phyloP scores from a whole-genome alignment of 2,329 filamentous ascomycete species.

The Fusarium camptoceras region DNA sequence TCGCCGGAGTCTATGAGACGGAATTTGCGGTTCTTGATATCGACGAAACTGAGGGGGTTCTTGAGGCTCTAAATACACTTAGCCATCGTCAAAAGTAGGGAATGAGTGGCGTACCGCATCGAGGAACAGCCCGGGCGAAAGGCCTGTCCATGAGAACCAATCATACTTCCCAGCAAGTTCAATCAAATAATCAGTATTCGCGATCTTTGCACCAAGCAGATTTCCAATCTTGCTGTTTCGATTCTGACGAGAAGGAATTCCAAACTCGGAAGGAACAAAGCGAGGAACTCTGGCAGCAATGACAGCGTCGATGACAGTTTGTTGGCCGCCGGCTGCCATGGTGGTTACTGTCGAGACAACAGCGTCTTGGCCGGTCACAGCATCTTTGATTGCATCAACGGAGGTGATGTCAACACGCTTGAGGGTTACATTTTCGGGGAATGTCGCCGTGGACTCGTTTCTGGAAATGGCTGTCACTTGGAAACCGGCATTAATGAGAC shows the following conservation, averaged over 20 bases:
- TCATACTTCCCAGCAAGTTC: constrained; percentile 11
- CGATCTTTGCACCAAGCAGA: not conserved
- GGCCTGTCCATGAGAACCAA: constrained; percentile 16
- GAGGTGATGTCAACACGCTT: not conserved
- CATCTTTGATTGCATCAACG: not conserved
- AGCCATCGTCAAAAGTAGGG: not conserved
- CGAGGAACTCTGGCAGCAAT: not conserved
- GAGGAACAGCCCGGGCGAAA: constrained; percentile 2
- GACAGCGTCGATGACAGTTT: constrained; percentile 2
- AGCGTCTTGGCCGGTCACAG: not conserved
- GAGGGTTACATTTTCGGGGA: not conserved
- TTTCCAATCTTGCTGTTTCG: constrained; percentile 8
- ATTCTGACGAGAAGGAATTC: constrained; percentile 9
- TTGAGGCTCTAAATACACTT: not conserved
- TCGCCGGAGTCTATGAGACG: constrained; percentile 16
- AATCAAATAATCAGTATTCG: constrained; percentile 20
- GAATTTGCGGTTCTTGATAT: constrained; percentile 9
- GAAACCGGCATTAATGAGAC: constrained; percentile 7
- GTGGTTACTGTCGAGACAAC: constrained; percentile 7
- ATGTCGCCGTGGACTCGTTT: constrained; percentile 1
- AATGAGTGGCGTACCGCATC: not conserved
- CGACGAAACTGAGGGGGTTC: not conserved
- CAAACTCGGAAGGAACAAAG: constrained; percentile 16
- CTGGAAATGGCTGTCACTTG: not conserved
- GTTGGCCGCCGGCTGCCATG: not conserved